Evolutionary conservation across 2,329 filamentous ascomycete species (phyloP).

Genomic region (Fusarium sp.): DNA sequence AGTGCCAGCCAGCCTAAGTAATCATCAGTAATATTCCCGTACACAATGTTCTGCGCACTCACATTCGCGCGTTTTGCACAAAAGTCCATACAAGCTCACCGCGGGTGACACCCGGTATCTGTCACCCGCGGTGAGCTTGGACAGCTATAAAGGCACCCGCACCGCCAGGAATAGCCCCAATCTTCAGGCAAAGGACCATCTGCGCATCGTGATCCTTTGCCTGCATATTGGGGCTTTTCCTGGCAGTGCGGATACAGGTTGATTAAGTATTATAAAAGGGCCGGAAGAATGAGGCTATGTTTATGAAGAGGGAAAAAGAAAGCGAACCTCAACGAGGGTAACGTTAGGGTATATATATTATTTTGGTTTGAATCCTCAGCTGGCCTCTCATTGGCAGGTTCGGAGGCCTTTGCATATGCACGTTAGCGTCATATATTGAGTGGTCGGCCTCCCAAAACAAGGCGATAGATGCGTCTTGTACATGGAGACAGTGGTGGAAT

Average conservation of each 20-base stretch:
- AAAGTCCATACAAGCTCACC: neutral
- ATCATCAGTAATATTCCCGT: neutral
- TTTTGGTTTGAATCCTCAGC: neutral
- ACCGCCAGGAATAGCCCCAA: neutral
- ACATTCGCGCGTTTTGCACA: slow-evolving; percentile 1
- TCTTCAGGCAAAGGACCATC: neutral
- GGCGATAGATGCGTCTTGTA: neutral
- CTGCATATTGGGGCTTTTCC: neutral
- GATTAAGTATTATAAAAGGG: neutral
- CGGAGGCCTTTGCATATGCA: slow-evolving; percentile 26
- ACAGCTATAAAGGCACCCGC: neutral
- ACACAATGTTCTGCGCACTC: neutral
- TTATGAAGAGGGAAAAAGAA: neutral
- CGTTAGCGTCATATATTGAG: slow-evolving; percentile 10
- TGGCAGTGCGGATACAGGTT: neutral
- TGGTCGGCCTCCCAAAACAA: slow-evolving; percentile 18
- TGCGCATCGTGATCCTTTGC: neutral
- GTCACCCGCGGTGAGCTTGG: neutral
- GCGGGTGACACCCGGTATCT: neutral
- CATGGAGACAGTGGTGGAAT: too few species aligned
- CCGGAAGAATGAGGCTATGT: neutral
- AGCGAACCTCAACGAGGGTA: fast-evolving
- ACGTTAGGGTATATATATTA: slow-evolving; percentile 7
- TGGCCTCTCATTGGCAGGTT: slow-evolving; percentile 20
- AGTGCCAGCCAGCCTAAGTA: neutral